Conservation (phyloP, 2,329 filamentous ascomycete species). For the Thermochaetoides dissita region DNA sequence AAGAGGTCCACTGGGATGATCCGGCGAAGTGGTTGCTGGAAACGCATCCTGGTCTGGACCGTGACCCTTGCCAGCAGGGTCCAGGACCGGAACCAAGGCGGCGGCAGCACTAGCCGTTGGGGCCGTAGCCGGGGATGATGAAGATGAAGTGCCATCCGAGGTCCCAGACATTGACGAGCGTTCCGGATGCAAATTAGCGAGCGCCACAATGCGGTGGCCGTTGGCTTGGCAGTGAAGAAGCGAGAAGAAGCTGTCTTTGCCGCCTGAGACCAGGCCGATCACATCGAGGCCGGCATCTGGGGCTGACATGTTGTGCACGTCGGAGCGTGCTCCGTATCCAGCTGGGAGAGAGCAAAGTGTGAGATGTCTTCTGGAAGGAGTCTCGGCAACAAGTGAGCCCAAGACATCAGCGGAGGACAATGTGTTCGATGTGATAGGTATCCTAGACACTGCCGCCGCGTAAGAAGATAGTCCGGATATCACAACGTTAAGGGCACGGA, state of each 20-base stretch:
- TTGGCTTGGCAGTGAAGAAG: slow-evolving; percentile 79
- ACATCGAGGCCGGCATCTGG: slow-evolving; percentile 47
- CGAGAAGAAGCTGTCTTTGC: slow-evolving; percentile 93
- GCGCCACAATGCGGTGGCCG: slow-evolving; percentile 70
- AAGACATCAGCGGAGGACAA: no score
- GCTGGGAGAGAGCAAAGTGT: no score
- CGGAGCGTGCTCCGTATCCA: no score
- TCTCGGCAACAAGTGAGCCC: no score
- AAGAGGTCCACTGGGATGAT: slow-evolving; percentile 2
- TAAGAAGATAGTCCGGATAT: no score
- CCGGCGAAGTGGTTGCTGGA: slow-evolving; percentile 4
- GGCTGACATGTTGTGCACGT: background rate
- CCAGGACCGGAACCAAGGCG: slow-evolving; percentile 2
- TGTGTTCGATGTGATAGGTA: no score
- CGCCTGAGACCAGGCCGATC: slow-evolving; percentile 85
- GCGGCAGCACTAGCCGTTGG: background rate
- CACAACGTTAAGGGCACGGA: no score
- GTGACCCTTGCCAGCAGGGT: background rate
- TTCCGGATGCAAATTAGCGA: slow-evolving; percentile 75
- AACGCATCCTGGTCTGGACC: slow-evolving; percentile 3
- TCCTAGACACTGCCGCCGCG: no score
- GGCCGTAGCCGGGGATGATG: slow-evolving; percentile 1
- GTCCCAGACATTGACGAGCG: background rate
- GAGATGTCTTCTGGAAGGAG: no score
- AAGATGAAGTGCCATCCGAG: background rate